Conservation (phyloP, 768 basidiomycete species). For the Tylopilus intermedius region DNA sequence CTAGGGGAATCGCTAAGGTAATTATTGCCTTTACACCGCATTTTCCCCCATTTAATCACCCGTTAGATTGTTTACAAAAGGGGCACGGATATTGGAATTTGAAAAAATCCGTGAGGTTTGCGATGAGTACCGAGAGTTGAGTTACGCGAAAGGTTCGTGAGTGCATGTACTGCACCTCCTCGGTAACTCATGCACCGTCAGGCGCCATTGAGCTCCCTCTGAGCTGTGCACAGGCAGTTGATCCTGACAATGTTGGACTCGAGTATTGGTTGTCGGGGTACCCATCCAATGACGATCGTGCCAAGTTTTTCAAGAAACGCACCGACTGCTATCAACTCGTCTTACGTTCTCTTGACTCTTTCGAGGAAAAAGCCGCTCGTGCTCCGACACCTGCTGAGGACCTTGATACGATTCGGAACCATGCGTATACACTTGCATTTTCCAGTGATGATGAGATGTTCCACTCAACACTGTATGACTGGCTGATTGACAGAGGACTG, state of each 20-base stretch:
- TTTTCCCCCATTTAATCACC: conserved; percentile 2
- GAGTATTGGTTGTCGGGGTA: conserved; percentile 71
- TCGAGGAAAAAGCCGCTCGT: conserved; percentile 59
- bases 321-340: conserved; percentile 77
- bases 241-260: conserved; percentile 68
- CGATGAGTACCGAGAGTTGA: conserved; percentile 82
- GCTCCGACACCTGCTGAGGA: conserved; percentile 39
- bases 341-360: conserved; percentile 73
- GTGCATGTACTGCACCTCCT: not conserved
- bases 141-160: conserved; percentile 71
- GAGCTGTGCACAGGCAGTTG: conserved; percentile 72
- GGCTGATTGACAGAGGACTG: conserved; percentile 75
- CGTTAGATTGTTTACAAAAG: conserved; percentile 79
- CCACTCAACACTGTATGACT: conserved; percentile 91
- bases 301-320: conserved; percentile 54
- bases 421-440: conserved; percentile 85
- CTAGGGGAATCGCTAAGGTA: conserved; percentile 86
- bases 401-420: conserved; percentile 67
- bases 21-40: conserved; percentile 7
- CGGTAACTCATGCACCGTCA: conserved; percentile 25
- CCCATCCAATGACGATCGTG: conserved; percentile 55
- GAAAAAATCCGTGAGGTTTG: conserved; percentile 82
- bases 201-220: conserved; percentile 85
- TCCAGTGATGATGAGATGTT: conserved; percentile 86
- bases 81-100: conserved; percentile 76